A percentile compares a stretch with the other conserved stretches of the same genome.
Conservation (phyloP, 1,139 yeast genomes). For the Candida gigantensis region DNA sequence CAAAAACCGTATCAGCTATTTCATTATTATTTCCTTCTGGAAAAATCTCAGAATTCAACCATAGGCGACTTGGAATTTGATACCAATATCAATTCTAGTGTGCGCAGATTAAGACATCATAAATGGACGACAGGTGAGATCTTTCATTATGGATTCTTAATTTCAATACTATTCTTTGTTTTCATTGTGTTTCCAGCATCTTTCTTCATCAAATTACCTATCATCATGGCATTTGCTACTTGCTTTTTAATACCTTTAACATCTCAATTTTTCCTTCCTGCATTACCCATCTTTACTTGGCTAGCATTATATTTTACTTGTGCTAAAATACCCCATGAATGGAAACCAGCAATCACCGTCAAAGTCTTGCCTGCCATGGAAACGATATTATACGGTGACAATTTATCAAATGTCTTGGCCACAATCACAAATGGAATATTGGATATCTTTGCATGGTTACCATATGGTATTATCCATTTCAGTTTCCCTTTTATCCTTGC, state of each 20-base stretch:
- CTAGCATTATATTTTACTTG: constrained; percentile 80
- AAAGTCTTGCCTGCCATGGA: constrained; percentile 92
- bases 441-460: constrained; percentile 92
- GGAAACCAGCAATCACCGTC: constrained; percentile 90
- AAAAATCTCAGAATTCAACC: constrained; percentile 55
- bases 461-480: constrained; percentile 91
- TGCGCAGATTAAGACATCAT: constrained; percentile 51
- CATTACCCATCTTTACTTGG: constrained; percentile 88
- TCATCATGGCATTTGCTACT: constrained; percentile 36
- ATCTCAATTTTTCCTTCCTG: constrained; percentile 82
- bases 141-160: constrained; percentile 53
- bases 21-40: constrained; percentile 56
- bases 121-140: constrained; percentile 48
- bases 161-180: constrained; percentile 52
- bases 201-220: constrained; percentile 44
- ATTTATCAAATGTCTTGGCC: constrained; percentile 83
- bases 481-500: constrained; percentile 90
- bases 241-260: constrained; percentile 70
- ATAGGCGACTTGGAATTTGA: constrained; percentile 62
- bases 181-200: constrained; percentile 55
- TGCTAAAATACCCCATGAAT: constrained; percentile 69
- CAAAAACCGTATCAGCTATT: constrained; percentile 48
- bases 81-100: constrained; percentile 52
- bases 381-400: constrained; percentile 91
- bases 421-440: constrained; percentile 64